Evolutionary conservation across 208 protist genomes (phyloP).

Genomic region (Endotrypanum monterogeii): DNA sequence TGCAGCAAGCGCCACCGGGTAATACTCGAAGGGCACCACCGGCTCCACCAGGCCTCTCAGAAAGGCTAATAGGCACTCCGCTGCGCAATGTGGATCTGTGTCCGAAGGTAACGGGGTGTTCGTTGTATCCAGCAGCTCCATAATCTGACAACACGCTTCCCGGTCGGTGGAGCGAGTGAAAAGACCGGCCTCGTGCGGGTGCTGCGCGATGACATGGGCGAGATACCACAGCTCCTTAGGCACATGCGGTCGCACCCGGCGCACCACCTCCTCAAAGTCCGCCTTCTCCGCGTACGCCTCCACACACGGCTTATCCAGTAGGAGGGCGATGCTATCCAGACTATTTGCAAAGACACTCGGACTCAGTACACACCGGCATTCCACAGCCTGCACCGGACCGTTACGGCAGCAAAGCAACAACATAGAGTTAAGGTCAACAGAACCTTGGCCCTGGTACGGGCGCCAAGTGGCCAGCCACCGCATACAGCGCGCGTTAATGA

Average conservation of each 20-base stretch:
- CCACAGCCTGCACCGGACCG: constrained; percentile 55
- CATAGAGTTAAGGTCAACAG: constrained; percentile 46
- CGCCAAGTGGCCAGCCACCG: constrained; percentile 66
- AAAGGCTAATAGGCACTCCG: constrained; percentile 74
- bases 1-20: constrained; percentile 58
- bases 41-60: constrained; percentile 79
- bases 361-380: constrained; percentile 58
- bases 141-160: constrained; percentile 52
- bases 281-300: constrained; percentile 60
- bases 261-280: constrained; percentile 39
- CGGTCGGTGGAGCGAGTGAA: constrained; percentile 56
- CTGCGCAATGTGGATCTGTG: constrained; percentile 49
- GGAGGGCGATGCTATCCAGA: constrained; percentile 67
- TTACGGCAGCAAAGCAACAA: constrained; percentile 67
- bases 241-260: constrained; percentile 52
- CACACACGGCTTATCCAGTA: constrained; percentile 56
- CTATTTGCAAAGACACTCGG: constrained; percentile 85
- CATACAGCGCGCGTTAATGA: constrained; percentile 61
- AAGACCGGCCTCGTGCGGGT: constrained; percentile 52
- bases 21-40: constrained; percentile 75
- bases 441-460: constrained; percentile 58
- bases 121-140: constrained; percentile 68
- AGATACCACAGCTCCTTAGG: constrained; percentile 91
- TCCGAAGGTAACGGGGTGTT: constrained; percentile 38
- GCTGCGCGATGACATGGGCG: constrained; percentile 57